Base-by-base conservation (phyloP, 495 filamentous ascomycete species). In the Neohortaea acidophila region DNA sequence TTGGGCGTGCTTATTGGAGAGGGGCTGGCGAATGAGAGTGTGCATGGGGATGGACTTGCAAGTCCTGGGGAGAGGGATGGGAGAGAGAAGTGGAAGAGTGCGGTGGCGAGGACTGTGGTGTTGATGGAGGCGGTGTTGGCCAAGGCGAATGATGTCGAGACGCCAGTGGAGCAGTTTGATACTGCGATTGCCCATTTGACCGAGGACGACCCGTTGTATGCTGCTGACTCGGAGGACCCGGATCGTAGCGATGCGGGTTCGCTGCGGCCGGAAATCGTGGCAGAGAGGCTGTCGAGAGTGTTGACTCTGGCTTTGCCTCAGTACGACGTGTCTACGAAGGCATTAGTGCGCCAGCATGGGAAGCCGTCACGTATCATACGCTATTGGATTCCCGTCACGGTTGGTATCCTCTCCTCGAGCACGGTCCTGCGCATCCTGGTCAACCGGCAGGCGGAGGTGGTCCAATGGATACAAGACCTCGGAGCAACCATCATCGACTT, bases 1-100 rank as follows among this genome's bases (percentile, higher is more conserved):
- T 61, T 96, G 3, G 89, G 89, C 2, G 68, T 94, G 9, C 66
- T 96, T 2, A 72, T 93, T 52, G 80, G 83, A 34, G 77, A 87
- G 47, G 82, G 79, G 6, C 64, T 92, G 21, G 70, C 64, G 22
- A 56, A 60, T 36, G 57, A 60, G 19, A 52, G 39, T 27, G 32
- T 35, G 13, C 43, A 51, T 33, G 44, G 56, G 21, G 47, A 53
- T 21, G 25, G 35, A 23, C 34, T 52, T 7, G 40, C 23, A 21
- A 38, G 13, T 77, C 84, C 38, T 62, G 11, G 7, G 17, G 21
- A 15, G 25, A 23, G 19, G 14, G 39, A 47, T 2, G 38, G 11
- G 19, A 36, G 63, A 14, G 61, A 75, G 9, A 70, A 79, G 49
- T 85, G 84, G 80, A 81, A 78, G 40, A 64, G 64, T 21, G 66